Percentiles rank a stretch among this genome's conserved stretches.
Evolutionary conservation across 2,329 filamentous ascomycete species (phyloP).

Genomic region (Coleophoma eucalyptorum): DNA sequence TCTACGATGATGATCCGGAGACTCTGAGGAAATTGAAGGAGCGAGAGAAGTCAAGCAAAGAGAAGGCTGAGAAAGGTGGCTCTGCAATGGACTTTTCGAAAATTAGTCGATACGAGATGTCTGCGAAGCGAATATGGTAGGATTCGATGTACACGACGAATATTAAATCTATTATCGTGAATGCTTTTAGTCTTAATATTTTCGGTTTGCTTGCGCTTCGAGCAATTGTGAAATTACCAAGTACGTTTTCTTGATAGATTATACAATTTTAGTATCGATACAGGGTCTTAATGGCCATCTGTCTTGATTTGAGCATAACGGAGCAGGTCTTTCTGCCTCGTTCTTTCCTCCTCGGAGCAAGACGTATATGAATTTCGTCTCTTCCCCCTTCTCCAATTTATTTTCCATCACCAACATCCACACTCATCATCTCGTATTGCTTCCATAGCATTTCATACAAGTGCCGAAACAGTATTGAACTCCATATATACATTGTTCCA

Average conservation of each 20-base stretch:
- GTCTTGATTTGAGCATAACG: too few relatives aligned
- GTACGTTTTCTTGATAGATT: too few relatives aligned
- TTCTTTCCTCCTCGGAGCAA: too few relatives aligned
- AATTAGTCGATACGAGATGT: slow-evolving; percentile 86
- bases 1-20: slow-evolving; percentile 82
- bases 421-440: background rate
- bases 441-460: background rate
- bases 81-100: slow-evolving; percentile 57
- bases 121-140: slow-evolving; percentile 94
- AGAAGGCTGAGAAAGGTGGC: slow-evolving; percentile 46
- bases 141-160: too few relatives aligned
- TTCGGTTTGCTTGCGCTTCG: too few relatives aligned
- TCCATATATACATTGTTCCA: background rate
- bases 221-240: too few relatives aligned
- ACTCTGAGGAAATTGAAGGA: slow-evolving; percentile 58
- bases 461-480: background rate
- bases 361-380: too few relatives aligned
- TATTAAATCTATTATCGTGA: too few relatives aligned
- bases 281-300: too few relatives aligned
- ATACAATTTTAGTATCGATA: too few relatives aligned
- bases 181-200: too few relatives aligned
- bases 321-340: too few relatives aligned
- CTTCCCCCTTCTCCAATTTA: background rate
- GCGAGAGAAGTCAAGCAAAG: slow-evolving; percentile 59
- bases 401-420: background rate